Base-by-base conservation (phyloP, 2,329 filamentous ascomycete genomes). In the Pseudogymnoascus sp. region DNA sequence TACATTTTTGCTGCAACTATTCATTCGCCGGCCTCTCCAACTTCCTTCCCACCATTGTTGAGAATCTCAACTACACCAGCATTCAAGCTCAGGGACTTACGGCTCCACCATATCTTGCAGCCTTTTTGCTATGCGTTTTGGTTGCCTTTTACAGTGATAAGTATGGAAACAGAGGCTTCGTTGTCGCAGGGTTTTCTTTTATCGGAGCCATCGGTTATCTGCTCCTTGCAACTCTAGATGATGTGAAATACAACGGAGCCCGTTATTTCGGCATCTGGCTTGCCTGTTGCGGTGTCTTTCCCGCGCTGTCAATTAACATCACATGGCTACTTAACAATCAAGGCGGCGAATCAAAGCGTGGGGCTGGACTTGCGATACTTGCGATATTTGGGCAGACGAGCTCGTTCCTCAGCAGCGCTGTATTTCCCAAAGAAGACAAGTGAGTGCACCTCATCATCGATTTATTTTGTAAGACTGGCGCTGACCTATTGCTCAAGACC, bases 31-130 rank as follows among this genome's bases (percentile, higher is more conserved):
- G 71, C 1, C 68, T 79, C 3, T 75, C 77, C 2, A 75, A 75
- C 18, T 79, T 77, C 57, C 70, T 79, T 1, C 77, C 77, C 0
- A 78, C 76, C 5, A 78, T 79, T 51, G 67, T 78, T 8, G 36
- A 72, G 26, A 72, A 74, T 23, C 74, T 79, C 73, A 77, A 77
- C 3, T 77, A 75, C 62, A 73, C 71, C 0, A 70, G 70, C 2
- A 65, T 78, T 62, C 69, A 75, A 26, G 75, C 77, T 0, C 76
- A 79, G 63, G 77, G 77, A 0, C 68, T 79, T 0, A 72, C 75
- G 0, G 77, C 77, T 0, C 77, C 77, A 0, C 73, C 76, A 1
- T 79, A 79, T 64, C 73, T 79, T 40, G 68, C 66, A 3, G 73
- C 77, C 2, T 79, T 78, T 61, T 39, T 78, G 0, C 70, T 71